These are phyloP conservation scores for Penicillium robsamsonii DNA, from an alignment of 495 filamentous ascomycete species.

Conservation along the genomic window DNA sequence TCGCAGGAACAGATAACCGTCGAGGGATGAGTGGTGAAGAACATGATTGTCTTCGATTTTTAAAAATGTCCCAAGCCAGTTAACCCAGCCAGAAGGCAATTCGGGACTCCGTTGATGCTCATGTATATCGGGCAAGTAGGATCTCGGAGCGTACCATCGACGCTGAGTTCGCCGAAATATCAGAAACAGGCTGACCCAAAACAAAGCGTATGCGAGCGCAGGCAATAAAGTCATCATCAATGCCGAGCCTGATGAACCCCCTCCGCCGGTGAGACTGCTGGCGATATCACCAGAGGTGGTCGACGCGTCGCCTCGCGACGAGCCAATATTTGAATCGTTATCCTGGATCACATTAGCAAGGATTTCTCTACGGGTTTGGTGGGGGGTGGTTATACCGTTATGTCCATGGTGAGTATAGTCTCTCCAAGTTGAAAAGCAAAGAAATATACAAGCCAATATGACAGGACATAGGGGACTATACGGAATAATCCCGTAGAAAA, in stretches of 20 bases:
- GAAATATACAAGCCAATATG: not conserved
- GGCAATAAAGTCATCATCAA: conserved; percentile 72
- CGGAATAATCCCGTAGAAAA: conserved; percentile 15
- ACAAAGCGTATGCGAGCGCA: conserved; percentile 60
- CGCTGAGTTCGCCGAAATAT: conserved; percentile 67
- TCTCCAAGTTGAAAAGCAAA: conserved; percentile 1
- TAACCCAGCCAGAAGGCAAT: conserved; percentile 49
- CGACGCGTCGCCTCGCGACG: conserved; percentile 42
- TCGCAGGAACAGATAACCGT: conserved; percentile 80
- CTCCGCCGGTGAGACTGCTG: conserved; percentile 28
- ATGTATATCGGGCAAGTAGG: conserved; percentile 70
- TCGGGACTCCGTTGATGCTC: conserved; percentile 49
- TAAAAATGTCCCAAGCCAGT: conserved; percentile 63
- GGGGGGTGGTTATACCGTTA: conserved; percentile 8
- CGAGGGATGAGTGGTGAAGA: conserved; percentile 65
- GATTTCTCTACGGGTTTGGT: not conserved
- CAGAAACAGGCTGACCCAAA: conserved; percentile 71
- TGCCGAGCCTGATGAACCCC: conserved; percentile 46
- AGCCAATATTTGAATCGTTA: conserved; percentile 45
- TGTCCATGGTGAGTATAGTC: conserved; percentile 11
- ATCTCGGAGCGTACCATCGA: conserved; percentile 79
- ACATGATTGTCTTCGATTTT: conserved; percentile 59
- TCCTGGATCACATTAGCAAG: conserved; percentile 22
- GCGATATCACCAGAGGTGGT: conserved; percentile 36
- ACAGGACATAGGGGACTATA: not conserved